phyloP scores from a whole-genome alignment of 116 monocot genomes.

The Cymodocea nodosa region DNA sequence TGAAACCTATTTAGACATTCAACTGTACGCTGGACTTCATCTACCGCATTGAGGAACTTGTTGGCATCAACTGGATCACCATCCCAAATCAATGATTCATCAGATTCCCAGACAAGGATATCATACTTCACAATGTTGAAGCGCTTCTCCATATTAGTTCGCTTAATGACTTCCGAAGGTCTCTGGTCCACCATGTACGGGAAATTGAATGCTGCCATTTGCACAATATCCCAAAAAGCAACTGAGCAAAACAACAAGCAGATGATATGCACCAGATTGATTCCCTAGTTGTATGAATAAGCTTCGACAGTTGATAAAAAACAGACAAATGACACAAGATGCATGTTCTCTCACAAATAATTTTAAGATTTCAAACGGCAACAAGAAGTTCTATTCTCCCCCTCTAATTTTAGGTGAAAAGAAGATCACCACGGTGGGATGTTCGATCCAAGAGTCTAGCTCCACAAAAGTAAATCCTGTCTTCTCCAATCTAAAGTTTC shows the following conservation, averaged over 20 bases:
- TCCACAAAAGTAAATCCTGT: too few species aligned
- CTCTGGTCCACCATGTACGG: neutral
- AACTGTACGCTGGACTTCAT: slow-evolving; percentile 26
- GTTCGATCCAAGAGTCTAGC: too few species aligned
- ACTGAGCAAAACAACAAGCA: neutral
- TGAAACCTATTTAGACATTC: slow-evolving; percentile 14
- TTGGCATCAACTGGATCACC: slow-evolving; percentile 25
- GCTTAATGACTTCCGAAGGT: neutral
- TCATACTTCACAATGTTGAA: neutral
- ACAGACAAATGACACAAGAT: too few species aligned
- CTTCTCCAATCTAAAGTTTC: too few species aligned
- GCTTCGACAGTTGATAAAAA: too few species aligned
- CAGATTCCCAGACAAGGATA: slow-evolving; percentile 26
- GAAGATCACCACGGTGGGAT: too few species aligned
- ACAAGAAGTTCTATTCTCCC: too few species aligned
- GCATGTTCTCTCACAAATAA: too few species aligned
- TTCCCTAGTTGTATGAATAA: too few species aligned
- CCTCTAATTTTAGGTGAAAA: too few species aligned
- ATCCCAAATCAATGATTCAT: slow-evolving; percentile 39
- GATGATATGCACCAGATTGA: neutral
- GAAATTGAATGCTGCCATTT: neutral
- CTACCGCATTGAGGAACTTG: slow-evolving; percentile 24
- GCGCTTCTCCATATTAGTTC: neutral
- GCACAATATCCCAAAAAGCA: neutral
- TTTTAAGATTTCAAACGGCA: too few species aligned